phyloP scores from a whole-genome alignment of 495 filamentous ascomycete species.

The Aspergillus nidulans region DNA sequence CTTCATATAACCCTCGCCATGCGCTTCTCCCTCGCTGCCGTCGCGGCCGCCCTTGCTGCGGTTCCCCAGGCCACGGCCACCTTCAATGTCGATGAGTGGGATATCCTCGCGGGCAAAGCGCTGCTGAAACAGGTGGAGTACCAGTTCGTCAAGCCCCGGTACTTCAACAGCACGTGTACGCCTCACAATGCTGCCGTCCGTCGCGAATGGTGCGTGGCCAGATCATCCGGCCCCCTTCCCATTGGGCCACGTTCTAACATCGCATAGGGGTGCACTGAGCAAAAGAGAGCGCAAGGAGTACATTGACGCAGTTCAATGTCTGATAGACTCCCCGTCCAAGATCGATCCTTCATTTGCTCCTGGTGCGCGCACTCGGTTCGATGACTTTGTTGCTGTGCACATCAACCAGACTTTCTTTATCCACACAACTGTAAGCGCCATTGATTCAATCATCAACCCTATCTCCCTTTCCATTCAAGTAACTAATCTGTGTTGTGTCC shows the following conservation, averaged over 20 bases:
- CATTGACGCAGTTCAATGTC: conserved; percentile 57
- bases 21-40: conserved; percentile 11
- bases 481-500: not conserved
- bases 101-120: conserved; percentile 12
- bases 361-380: conserved; percentile 52
- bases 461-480: no score
- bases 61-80: conserved; percentile 5
- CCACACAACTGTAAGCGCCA: conserved; percentile 46
- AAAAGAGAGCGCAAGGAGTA: conserved; percentile 47
- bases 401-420: conserved; percentile 55
- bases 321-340: conserved; percentile 44
- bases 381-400: conserved; percentile 63
- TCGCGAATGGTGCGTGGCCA: conserved; percentile 29
- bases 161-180: conserved; percentile 15
- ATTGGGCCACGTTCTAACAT: no score
- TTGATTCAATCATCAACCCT: no score
- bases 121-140: conserved; percentile 12
- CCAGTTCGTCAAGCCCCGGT: conserved; percentile 1
- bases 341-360: conserved; percentile 32
- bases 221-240: no score
- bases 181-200: conserved; percentile 27
- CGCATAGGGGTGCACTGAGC: conserved; percentile 45
- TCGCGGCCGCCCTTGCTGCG: conserved; percentile 9
- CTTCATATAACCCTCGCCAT: not conserved
- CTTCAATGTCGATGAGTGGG: conserved; percentile 6